These are phyloP conservation scores for Phytophthora hibernalis DNA, from an alignment of 352 stramenopile species.

Conservation along the genomic window DNA sequence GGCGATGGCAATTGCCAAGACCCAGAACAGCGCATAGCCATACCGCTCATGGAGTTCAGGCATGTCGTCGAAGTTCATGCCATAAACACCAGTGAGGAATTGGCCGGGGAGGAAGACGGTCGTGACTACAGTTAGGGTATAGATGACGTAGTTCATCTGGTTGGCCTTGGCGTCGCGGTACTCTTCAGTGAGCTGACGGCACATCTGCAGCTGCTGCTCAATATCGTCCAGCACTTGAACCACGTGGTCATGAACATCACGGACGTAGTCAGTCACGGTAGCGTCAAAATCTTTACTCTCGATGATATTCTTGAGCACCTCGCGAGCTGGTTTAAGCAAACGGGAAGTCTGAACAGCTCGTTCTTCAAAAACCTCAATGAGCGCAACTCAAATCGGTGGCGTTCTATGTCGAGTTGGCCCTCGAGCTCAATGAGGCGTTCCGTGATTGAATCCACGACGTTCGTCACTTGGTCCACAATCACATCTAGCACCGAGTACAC, in stretches of 20 bases:
- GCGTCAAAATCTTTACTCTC: conserved; percentile 86
- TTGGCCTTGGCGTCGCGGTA: conserved; percentile 85
- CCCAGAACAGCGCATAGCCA: conserved; percentile 87
- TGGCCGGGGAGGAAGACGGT: conserved; percentile 88
- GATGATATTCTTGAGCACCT: conserved; percentile 87
- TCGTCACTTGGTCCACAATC: conserved; percentile 86
- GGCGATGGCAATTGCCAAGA: conserved; percentile 74
- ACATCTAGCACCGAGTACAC: conserved; percentile 89
- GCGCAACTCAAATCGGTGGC: conserved; percentile 80
- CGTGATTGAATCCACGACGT: conserved; percentile 78
- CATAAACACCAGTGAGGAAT: conserved; percentile 90
- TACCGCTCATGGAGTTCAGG: conserved; percentile 84
- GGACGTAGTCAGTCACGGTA: conserved; percentile 80
- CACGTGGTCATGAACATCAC: conserved; percentile 87
- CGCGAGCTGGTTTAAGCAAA: conserved; percentile 79
- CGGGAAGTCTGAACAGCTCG: conserved; percentile 81
- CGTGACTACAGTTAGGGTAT: conserved; percentile 91
- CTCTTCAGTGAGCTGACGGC: conserved; percentile 77
- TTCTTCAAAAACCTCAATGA: conserved; percentile 78
- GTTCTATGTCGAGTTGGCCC: conserved; percentile 66
- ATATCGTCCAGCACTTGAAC: conserved; percentile 85
- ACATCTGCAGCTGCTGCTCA: conserved; percentile 85
- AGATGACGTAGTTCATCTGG: conserved; percentile 92
- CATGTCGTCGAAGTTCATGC: conserved; percentile 94
- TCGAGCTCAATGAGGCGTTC: conserved; percentile 83